Evolutionary conservation across 306 rosid genomes (phyloP).

Genomic region (Prunus salicina): DNA sequence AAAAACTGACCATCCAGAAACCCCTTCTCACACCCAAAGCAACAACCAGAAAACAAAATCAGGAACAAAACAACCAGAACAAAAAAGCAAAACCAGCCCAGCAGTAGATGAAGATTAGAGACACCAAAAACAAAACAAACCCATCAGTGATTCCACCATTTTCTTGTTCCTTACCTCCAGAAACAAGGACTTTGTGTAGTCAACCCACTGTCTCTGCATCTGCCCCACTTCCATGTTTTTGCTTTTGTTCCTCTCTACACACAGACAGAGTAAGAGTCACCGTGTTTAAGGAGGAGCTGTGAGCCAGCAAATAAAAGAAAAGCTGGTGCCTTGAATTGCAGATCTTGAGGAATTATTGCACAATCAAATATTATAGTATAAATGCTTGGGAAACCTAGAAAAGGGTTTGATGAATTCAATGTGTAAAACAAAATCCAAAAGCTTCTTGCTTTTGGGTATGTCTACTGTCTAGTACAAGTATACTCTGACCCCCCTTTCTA

Average conservation of each 20-base stretch:
- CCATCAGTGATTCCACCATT: slow-evolving; percentile 19
- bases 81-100: slow-evolving; percentile 7
- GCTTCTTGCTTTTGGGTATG: slow-evolving; percentile 16
- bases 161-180: slow-evolving; percentile 50
- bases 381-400: slow-evolving; percentile 24
- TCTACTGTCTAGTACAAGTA: not conserved
- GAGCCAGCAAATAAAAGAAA: slow-evolving; percentile 27
- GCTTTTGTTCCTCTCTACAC: slow-evolving; percentile 20
- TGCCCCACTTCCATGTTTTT: slow-evolving; percentile 79
- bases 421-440: slow-evolving; percentile 24
- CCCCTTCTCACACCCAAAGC: slow-evolving; percentile 50
- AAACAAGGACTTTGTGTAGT: slow-evolving; percentile 66
- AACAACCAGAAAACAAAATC: not conserved
- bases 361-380: slow-evolving; percentile 20
- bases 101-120: slow-evolving; percentile 14
- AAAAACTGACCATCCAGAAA: slow-evolving; percentile 78
- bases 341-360: slow-evolving; percentile 46
- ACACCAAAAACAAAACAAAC: not conserved
- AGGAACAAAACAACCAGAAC: slow-evolving; percentile 18
- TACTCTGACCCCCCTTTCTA: slow-evolving; percentile 12
- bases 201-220: slow-evolving; percentile 90
- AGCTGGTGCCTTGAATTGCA: slow-evolving; percentile 27
- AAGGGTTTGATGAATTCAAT: slow-evolving; percentile 19
- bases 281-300: not conserved
- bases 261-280: slow-evolving; percentile 22